Conservation (phyloP, 1,139 yeast species). For the Diutina siamensis region DNA sequence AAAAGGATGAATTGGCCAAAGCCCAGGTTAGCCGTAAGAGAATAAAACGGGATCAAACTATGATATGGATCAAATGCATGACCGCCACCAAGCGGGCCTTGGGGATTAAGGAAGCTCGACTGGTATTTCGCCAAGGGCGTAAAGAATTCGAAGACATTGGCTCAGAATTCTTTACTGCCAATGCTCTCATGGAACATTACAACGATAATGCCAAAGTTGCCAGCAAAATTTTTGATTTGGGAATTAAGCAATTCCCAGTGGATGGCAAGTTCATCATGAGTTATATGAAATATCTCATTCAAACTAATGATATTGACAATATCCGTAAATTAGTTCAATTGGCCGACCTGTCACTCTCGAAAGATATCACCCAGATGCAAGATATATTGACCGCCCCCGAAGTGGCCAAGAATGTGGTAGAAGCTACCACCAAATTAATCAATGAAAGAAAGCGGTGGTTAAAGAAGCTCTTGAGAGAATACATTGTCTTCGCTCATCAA, state of each 20-base stretch:
- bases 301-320: slow-evolving; percentile 66
- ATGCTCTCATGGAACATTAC: slow-evolving; percentile 74
- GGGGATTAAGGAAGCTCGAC: slow-evolving; percentile 65
- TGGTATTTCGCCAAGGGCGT: slow-evolving; percentile 48
- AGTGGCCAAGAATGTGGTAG: slow-evolving; percentile 15
- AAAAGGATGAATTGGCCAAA: slow-evolving; percentile 11
- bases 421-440: slow-evolving; percentile 12
- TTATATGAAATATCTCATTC: slow-evolving; percentile 64
- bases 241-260: slow-evolving; percentile 47
- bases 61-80: slow-evolving; percentile 46
- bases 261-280: slow-evolving; percentile 55
- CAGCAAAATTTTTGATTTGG: slow-evolving; percentile 67
- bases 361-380: slow-evolving; percentile 20
- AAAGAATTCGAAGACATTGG: slow-evolving; percentile 43
- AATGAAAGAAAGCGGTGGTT: slow-evolving; percentile 16
- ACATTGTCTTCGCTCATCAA: slow-evolving; percentile 15
- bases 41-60: slow-evolving; percentile 30
- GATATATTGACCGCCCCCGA: slow-evolving; percentile 11
- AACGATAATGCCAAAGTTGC: slow-evolving; percentile 60
- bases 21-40: slow-evolving; percentile 11
- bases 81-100: slow-evolving; percentile 47
- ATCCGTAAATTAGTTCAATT: slow-evolving; percentile 74
- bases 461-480: slow-evolving; percentile 17
- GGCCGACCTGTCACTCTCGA: slow-evolving; percentile 27
- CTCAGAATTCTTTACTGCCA: slow-evolving; percentile 68